Evolutionary conservation across 306 rosid genomes (phyloP), one percentile per base, ranked within the genome.

Genomic region (Lotus japonicus): DNA sequence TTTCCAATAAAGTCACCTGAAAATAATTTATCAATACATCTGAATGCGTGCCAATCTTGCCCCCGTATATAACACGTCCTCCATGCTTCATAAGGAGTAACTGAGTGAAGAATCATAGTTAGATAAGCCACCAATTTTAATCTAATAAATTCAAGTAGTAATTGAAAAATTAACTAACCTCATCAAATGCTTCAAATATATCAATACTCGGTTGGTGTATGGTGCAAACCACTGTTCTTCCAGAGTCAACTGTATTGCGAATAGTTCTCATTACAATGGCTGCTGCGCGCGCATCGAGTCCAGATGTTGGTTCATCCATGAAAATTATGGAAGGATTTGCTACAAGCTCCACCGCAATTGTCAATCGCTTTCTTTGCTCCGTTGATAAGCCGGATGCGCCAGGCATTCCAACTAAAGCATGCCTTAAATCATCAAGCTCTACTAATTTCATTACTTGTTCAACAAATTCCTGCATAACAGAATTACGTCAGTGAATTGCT

Each of bases 281-380:
- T 1, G 97, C 97, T 5, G 97, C 97, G 21, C 97, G 81, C 8
- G 95, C 92, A 75, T 90, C 97, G 35, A 90, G 89, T 61, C 95
- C 97, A 38, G 97, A 87, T 35, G 97, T 90, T 52, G 95, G 97
- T 76, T 90, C 97, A 75, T 88, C 97, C 97, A 90, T n/a, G n/a
- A n/a, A n/a, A n/a, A n/a, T n/a, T n/a, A n/a, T n/a, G n/a, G n/a
- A n/a, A n/a, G n/a, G n/a, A 79, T 90, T 90, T 56, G 97, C 95
- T 33, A 90, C 97, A 9, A 91, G 95, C 71, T 88, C 97, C 52
- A 88, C 97, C 18, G 97, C 90, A 28, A 88, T 86, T 42, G 97
- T 91, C 64, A 91, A 46, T 16, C 97, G 78, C 52, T 91, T 91
- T 60, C 95, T 86, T 74, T 88, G 97, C 72, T 86, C 97, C n/a